These are phyloP conservation scores for Biancaea sappan DNA, from an alignment of 306 rosid species.

Conservation along the genomic window DNA sequence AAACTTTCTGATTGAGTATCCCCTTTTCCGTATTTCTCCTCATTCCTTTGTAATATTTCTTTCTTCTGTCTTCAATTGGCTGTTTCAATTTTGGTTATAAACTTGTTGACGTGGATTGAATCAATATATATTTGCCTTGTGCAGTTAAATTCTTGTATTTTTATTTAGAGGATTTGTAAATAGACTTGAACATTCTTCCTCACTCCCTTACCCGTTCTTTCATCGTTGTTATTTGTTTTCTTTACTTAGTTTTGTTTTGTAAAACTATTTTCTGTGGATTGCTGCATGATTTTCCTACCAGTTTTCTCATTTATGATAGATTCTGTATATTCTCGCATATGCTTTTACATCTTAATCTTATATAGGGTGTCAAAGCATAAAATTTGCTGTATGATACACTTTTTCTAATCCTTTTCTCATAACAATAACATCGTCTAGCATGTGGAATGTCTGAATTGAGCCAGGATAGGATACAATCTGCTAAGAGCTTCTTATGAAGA, in stretches of 20 bases:
- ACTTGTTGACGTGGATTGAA: slow-evolving; percentile 9
- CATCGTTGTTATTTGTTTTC: background rate
- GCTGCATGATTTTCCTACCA: background rate
- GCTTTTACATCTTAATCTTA: background rate
- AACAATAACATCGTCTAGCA: too few relatives aligned
- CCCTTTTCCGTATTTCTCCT: background rate
- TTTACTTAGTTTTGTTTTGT: background rate
- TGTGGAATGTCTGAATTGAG: background rate
- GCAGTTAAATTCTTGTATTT: background rate
- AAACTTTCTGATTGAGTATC: background rate
- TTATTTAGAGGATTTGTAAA: background rate
- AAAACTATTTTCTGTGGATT: background rate
- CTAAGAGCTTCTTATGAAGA: background rate
- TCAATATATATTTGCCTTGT: background rate
- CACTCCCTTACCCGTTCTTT: background rate
- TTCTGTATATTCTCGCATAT: background rate
- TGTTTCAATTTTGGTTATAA: slow-evolving; percentile 18
- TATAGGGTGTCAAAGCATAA: background rate
- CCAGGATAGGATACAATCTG: background rate
- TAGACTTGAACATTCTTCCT: background rate
- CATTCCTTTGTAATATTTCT: background rate
- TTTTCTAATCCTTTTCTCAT: background rate
- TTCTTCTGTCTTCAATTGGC: background rate
- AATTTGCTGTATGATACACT: background rate
- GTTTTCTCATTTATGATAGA: background rate